Evolutionary conservation across 306 rosid genomes (phyloP).

Genomic region (Cucumis hystrix): DNA sequence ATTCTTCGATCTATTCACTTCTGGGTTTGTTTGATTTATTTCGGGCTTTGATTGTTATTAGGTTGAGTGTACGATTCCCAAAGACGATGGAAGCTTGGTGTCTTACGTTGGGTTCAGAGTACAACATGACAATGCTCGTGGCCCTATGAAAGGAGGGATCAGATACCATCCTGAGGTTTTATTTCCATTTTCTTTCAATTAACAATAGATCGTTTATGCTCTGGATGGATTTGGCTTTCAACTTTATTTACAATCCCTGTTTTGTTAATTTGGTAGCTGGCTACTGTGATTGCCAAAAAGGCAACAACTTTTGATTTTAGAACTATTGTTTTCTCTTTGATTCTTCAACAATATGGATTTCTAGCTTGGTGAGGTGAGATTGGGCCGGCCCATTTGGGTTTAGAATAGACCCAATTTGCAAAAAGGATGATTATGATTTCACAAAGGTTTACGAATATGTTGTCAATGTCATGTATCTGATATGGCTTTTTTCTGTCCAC

Average conservation of each 20-base stretch:
- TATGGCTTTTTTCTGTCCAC: not conserved
- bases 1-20: not conserved
- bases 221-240: not conserved
- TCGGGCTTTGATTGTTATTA: not conserved
- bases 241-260: not conserved
- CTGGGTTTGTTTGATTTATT: not conserved
- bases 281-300: not conserved
- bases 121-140: slow-evolving; percentile 71
- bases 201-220: not conserved
- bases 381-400: not conserved
- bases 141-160: slow-evolving; percentile 74
- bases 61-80: slow-evolving; percentile 74
- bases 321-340: not conserved
- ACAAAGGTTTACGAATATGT: not conserved
- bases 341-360: too few relatives aligned
- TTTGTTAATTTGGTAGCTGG: too few relatives aligned
- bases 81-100: slow-evolving; percentile 50
- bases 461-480: not conserved
- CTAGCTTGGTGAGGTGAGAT: too few relatives aligned
- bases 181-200: not conserved
- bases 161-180: slow-evolving; percentile 61
- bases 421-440: not conserved
- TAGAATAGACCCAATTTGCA: not conserved
- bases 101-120: slow-evolving; percentile 55
- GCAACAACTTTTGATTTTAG: not conserved